Conservation (phyloP, 2,329 filamentous ascomycete species). For the Emergomyces africanus region DNA sequence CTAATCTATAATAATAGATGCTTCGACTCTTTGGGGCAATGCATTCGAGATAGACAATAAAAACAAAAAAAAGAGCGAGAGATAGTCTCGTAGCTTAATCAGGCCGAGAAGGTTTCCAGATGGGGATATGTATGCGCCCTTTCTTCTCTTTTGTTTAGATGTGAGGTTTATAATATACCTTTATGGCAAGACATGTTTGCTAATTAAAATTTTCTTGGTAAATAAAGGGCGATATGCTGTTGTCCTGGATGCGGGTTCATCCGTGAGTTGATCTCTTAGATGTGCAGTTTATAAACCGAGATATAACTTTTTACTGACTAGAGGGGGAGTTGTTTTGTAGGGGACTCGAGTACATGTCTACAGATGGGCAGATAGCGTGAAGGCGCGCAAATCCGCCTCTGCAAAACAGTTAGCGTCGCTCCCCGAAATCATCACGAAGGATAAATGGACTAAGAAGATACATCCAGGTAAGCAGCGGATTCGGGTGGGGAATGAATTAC, state of each 20-base stretch:
- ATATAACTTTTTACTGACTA: not conserved
- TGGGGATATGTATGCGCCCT: conserved; percentile 28
- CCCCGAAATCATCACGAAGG: conserved; percentile 70
- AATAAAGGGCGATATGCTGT: conserved; percentile 63
- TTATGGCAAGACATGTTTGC: conserved; percentile 6
- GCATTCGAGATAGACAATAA: not conserved
- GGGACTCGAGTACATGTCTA: conserved; percentile 93
- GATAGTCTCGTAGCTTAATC: not conserved
- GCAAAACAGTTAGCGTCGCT: conserved; percentile 52
- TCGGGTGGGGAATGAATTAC: not conserved
- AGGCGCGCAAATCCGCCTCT: conserved; percentile 49
- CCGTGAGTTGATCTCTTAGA: conserved; percentile 36
- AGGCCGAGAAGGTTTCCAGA: conserved; percentile 15
- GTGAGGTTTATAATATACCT: not conserved
- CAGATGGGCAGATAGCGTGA: conserved; percentile 70
- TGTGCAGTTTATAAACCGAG: not conserved
- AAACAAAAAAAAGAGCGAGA: too few species aligned
- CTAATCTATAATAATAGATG: not conserved
- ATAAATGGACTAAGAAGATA: conserved; percentile 86
- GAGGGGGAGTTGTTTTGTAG: conserved; percentile 18
- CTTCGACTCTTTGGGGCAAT: not conserved
- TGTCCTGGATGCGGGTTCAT: conserved; percentile 94
- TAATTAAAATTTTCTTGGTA: conserved; percentile 10
- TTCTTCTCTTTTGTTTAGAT: not conserved
- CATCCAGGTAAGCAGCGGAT: conserved; percentile 52